Evolutionary conservation across 495 filamentous ascomycete genomes (phyloP), one percentile per base, ranked within the genome.

Genomic region (Neurospora sp.): DNA sequence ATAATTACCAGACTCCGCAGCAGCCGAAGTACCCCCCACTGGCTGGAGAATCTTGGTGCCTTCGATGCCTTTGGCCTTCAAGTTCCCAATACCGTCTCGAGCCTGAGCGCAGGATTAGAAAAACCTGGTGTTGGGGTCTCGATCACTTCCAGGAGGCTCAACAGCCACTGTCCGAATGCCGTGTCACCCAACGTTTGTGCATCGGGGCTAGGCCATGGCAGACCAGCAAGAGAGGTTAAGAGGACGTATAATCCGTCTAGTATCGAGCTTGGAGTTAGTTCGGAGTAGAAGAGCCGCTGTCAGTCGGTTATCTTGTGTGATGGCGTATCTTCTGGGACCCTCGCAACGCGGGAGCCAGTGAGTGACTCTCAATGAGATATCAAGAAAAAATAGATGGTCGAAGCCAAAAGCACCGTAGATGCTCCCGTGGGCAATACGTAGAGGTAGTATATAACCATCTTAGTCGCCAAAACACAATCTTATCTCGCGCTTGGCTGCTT

Each of bases 11-110:
- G 80, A 77, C 61, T 79, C 78, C 8, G 76, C 78, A 16, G 80
- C 73, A 31, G 85, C 81, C 40, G 89, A 85, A 41, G 89, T 89
- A 74, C 92, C 89, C 92, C 92, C 94, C 74, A 94, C 91, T 12
- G 94, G 87, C 91, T 94, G 93, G 68, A 94, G 78, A 68, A 96
- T 90, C 82, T 95, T 95, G 39, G 91, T 94, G 9, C 92, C 93
- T 44, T 94, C 92, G 75, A 92, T 92, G 2, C 86, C 90, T 74
- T 88, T 88, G 53, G 90, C 91, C 4, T 89, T 84, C 79, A 94
- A 91, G 76, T 94, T 94, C 78, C 95, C 93, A 81, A 94, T 47
- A 20, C n/a, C 18, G 44, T 47, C n/a, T 47, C 44, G 3, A 22
- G n/a, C 44, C n/a, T 20, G n/a, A 47, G 44, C 9, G 4, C 44